A percentile compares a stretch with the other conserved stretches of the same genome.
phyloP scores from a whole-genome alignment of 306 rosid genomes.

The Rosa chinensis region DNA sequence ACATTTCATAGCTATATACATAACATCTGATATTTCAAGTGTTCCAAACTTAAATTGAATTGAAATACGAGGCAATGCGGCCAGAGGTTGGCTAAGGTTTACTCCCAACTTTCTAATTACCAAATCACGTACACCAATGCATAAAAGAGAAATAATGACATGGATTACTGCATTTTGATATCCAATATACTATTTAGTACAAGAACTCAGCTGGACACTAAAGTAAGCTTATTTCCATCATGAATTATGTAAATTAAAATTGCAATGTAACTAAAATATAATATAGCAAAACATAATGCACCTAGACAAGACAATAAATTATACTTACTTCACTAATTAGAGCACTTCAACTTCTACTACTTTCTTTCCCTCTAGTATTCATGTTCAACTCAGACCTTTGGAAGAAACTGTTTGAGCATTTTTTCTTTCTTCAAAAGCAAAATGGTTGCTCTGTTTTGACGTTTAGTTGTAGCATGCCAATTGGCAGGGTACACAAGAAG shows the following conservation, averaged over 20 bases:
- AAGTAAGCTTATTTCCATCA: background rate
- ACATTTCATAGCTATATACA: background rate
- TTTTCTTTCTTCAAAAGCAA: background rate
- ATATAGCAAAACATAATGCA: background rate
- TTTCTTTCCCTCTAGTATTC: background rate
- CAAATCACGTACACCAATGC: background rate
- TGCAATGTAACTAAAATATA: background rate
- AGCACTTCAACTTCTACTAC: background rate
- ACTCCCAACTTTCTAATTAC: background rate
- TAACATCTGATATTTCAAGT: background rate
- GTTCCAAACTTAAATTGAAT: background rate
- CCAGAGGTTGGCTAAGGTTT: background rate
- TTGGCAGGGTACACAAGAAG: slow-evolving; percentile 9
- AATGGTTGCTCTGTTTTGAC: background rate
- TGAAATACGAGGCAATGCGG: background rate
- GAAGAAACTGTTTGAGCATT: background rate
- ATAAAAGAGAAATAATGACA: background rate
- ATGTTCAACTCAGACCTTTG: background rate
- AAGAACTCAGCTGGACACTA: background rate
- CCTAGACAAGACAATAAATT: background rate
- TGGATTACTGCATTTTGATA: background rate
- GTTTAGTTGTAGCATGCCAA: background rate
- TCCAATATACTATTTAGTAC: background rate
- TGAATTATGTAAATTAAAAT: background rate
- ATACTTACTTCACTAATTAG: background rate